phyloP scores from a whole-genome alignment of 441 rosid species.

The Populus hybrid region DNA sequence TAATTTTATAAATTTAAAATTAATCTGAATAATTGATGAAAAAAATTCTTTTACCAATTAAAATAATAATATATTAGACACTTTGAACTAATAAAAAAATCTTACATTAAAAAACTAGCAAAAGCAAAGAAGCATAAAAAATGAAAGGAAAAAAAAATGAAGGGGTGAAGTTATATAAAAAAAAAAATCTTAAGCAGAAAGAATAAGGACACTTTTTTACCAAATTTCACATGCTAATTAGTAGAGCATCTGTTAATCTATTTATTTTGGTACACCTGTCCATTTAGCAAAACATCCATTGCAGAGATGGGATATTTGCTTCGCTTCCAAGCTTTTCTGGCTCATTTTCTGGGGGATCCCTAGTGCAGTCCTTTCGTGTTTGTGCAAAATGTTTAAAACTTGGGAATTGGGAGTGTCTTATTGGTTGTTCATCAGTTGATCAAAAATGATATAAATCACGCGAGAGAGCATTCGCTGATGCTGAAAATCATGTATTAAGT shows the following conservation, averaged over 20 bases:
- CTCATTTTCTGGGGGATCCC: background rate
- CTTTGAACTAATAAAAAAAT: too few relatives aligned
- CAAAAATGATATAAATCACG: background rate
- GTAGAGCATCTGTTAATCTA: background rate
- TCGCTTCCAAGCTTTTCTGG: background rate
- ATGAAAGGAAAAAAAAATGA: too few relatives aligned
- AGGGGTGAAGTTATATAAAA: too few relatives aligned
- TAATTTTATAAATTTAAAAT: too few relatives aligned
- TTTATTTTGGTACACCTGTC: background rate
- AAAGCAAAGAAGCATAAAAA: too few relatives aligned
- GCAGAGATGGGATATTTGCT: background rate
- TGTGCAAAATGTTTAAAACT: background rate
- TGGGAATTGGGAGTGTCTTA: background rate
- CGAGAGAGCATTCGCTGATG: background rate
- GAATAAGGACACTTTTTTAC: too few relatives aligned
- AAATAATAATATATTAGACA: too few relatives aligned
- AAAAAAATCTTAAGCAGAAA: too few relatives aligned
- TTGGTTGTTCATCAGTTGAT: background rate
- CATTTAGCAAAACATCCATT: background rate
- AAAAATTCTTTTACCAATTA: too few relatives aligned
- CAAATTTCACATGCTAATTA: too few relatives aligned
- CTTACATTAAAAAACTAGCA: too few relatives aligned
- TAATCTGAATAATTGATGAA: too few relatives aligned
- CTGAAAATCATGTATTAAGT: constrained; percentile 30
- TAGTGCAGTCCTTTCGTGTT: background rate